Percentiles rank a stretch among this genome's conserved stretches.
Conservation (phyloP, 2,329 filamentous ascomycete species). For the Lachnum nothofagi region DNA sequence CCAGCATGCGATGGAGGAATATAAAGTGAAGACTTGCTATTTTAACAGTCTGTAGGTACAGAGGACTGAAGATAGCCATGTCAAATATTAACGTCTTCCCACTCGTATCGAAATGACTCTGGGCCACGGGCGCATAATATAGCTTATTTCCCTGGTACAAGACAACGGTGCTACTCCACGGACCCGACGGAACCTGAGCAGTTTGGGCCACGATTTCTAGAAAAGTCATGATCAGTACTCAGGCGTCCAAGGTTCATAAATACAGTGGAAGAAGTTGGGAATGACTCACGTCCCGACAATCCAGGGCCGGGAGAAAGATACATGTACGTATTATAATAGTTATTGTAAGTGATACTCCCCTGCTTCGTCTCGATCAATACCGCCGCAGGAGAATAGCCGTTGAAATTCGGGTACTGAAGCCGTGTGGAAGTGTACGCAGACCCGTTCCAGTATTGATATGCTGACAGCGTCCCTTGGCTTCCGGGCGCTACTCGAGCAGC, state of each 20-base stretch:
- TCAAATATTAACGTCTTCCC: background rate
- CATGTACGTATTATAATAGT: background rate
- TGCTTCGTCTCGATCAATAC: background rate
- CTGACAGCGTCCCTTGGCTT: background rate
- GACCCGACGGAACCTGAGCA: background rate
- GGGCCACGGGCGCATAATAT: background rate
- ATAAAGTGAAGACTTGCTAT: background rate
- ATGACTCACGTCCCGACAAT: background rate
- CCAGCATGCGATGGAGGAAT: background rate
- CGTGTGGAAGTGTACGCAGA: background rate
- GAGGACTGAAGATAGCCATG: background rate
- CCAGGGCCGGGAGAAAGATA: background rate
- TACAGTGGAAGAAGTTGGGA: too few species aligned
- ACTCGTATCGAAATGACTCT: background rate
- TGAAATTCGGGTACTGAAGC: background rate
- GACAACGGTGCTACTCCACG: background rate
- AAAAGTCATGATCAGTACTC: background rate
- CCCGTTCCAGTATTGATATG: background rate
- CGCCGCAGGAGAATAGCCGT: background rate
- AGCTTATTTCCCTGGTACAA: background rate
- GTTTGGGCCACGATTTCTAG: background rate
- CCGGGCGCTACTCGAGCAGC: background rate
- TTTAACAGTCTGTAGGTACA: background rate
- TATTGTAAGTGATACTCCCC: background rate
- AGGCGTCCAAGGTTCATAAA: background rate